Conservation (phyloP, 208 protist species). For the Leishmania arabica region DNA sequence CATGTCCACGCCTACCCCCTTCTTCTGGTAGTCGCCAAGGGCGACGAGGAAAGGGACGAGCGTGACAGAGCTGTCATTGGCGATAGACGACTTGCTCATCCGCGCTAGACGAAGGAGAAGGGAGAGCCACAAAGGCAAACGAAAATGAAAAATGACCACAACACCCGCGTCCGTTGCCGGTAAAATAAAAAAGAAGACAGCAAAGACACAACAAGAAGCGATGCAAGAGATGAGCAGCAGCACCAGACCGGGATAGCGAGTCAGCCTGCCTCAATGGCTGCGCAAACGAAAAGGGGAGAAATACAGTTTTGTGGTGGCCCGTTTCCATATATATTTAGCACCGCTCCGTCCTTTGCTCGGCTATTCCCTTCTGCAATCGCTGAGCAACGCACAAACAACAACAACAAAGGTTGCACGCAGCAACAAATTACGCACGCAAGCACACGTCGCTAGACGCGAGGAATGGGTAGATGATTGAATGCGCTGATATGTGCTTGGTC, state of each 20-base stretch:
- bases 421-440: background rate
- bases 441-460: background rate
- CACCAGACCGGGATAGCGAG: background rate
- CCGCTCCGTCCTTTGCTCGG: background rate
- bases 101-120: background rate
- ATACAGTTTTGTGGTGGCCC: background rate
- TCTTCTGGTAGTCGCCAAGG: constrained; percentile 65
- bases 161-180: background rate
- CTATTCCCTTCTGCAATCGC: background rate
- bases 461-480: background rate
- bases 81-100: constrained; percentile 1
- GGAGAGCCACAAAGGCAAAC: background rate
- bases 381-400: background rate
- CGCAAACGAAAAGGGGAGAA: too few relatives aligned
- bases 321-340: background rate
- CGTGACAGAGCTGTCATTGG: constrained; percentile 18
- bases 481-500: background rate
- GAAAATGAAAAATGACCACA: constrained; percentile 5
- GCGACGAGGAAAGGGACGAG: constrained; percentile 49
- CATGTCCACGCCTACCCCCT: constrained; percentile 86
- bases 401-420: background rate
- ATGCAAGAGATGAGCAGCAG: background rate
- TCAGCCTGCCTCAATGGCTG: background rate
- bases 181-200: background rate
- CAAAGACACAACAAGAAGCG: background rate